Evolutionary conservation across 2,329 filamentous ascomycete genomes (phyloP), one percentile per base, ranked within the genome.

Genomic region (Neofusicoccum ribis): DNA sequence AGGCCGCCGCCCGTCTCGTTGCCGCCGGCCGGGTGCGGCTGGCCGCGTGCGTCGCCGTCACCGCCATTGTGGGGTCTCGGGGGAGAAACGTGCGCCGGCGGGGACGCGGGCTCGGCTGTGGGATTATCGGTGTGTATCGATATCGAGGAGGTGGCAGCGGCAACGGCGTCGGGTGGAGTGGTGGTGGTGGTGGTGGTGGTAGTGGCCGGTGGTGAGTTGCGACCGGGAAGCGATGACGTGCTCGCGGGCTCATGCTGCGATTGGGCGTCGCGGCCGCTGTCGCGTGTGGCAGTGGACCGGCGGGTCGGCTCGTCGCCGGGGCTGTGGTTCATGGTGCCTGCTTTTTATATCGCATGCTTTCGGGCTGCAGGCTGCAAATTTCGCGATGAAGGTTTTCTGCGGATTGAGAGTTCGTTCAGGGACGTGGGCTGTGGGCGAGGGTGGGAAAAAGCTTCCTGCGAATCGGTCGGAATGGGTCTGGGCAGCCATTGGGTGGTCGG

Each of bases 191-290:
- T 12, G 36, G 52, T 7, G 39, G 31, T 34, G 8, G 51, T 15
- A n/a, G 14, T 15, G 20, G 54, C 7, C 31, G 37, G 7, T 59
- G 23, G 23, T 17, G 54, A 44, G 47, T 5, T 8, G 47, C 39
- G 39, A 36, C 54, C 54, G 39, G 54, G 54, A 44, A 44, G 20
- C 54, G 54, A 59, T 59, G 54, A 14, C 54, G 54, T 59, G 54
- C 54, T 59, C 54, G 39, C 20, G 20, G 11, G 17, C 11, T 7
- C 9, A 5, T 12, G 8, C 39, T 23, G n/a, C 54, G 54, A 59
- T 59, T 59, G 54, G 54, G 39, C 54, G 39, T 34, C 37, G 37
- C 27, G 27, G 17, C 20, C 20, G 54, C 27, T 17, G 54, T 23
- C 49, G 49, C 17, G 8, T 12, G 54, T 15, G 20, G 20, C 20